These are phyloP conservation scores for Psilocybe cyanescens DNA, from an alignment of 768 basidiomycete species.

Conservation along the genomic window DNA sequence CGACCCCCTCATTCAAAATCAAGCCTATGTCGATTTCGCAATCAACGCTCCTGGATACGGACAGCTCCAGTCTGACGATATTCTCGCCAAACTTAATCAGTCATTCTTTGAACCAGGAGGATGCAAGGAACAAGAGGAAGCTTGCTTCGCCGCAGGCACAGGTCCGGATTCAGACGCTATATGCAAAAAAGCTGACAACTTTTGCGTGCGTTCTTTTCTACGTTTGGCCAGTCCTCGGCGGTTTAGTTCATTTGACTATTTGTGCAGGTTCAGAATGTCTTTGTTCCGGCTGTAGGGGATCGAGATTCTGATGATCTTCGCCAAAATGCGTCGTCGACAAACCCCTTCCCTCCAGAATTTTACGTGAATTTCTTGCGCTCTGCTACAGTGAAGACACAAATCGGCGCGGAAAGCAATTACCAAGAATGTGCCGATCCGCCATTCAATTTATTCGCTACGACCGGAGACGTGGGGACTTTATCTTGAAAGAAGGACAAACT, in stretches of 20 bases:
- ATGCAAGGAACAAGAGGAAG: conserved; percentile 56
- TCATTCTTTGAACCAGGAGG: conserved; percentile 52
- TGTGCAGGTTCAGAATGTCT: conserved; percentile 47
- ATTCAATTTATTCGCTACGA: conserved; percentile 43
- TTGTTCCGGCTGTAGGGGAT: conserved; percentile 53
- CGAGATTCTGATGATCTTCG: conserved; percentile 60
- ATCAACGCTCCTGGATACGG: conserved; percentile 70
- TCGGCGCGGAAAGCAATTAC: conserved; percentile 58
- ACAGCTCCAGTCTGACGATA: conserved; percentile 52
- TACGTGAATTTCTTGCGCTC: conserved; percentile 50
- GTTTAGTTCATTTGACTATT: not conserved
- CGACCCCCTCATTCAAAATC: conserved; percentile 65
- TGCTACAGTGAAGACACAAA: conserved; percentile 39
- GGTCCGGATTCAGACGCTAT: conserved; percentile 48
- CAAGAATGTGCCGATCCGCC: conserved; percentile 51
- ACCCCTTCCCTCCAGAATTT: conserved; percentile 60
- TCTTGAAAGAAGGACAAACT: not conserved
- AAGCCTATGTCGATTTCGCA: conserved; percentile 64
- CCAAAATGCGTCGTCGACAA: conserved; percentile 48
- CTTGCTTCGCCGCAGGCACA: conserved; percentile 60
- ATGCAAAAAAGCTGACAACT: conserved; percentile 54
- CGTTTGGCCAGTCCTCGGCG: too few species aligned
- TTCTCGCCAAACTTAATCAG: conserved; percentile 49
- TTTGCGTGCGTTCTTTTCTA: conserved; percentile 47
- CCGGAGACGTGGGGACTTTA: conserved; percentile 54